Conservation (phyloP, 2,329 filamentous ascomycete genomes). For the Zymoseptoria tritici region DNA sequence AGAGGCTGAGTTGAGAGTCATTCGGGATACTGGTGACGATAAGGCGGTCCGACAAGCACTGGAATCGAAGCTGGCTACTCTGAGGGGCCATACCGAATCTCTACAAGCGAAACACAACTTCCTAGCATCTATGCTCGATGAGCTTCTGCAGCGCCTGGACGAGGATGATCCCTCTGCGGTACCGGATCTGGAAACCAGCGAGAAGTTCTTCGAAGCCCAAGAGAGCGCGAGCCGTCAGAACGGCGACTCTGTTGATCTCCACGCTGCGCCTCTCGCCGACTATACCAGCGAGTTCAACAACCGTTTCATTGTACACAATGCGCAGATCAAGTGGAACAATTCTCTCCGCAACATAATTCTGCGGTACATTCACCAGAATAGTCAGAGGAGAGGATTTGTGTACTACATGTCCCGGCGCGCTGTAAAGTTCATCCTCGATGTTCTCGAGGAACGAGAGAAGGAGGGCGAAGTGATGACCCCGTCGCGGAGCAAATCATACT, state of each 20-base stretch:
- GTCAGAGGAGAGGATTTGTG: constrained; percentile 88
- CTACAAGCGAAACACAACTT: constrained; percentile 53
- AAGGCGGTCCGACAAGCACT: constrained; percentile 42
- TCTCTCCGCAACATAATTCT: constrained; percentile 90
- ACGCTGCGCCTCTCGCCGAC: constrained; percentile 65
- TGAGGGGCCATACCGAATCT: constrained; percentile 50
- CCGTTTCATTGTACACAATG: constrained; percentile 94
- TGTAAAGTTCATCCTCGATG: constrained; percentile 96
- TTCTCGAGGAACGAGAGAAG: constrained; percentile 87
- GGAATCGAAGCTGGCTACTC: constrained; percentile 48
- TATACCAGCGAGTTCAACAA: constrained; percentile 96
- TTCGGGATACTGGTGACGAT: constrained; percentile 47
- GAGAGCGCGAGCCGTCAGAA: constrained; percentile 40
- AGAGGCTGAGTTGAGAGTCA: constrained; percentile 61
- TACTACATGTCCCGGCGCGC: constrained; percentile 95
- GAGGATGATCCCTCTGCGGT: constrained; percentile 49
- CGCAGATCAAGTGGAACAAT: constrained; percentile 98
- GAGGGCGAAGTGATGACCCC: constrained; percentile 42
- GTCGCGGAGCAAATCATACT: constrained; percentile 19
- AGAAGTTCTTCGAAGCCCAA: constrained; percentile 42
- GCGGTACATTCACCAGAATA: constrained; percentile 94
- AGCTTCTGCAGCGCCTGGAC: constrained; percentile 47
- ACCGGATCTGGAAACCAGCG: constrained; percentile 37
- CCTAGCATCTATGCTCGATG: constrained; percentile 50
- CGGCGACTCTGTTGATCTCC: constrained; percentile 52